A percentile compares a stretch with the other conserved stretches of the same genome.
These are phyloP conservation scores for Schoenoplectus triqueter DNA, from an alignment of 202 grass and related monocot species.

Conservation along the genomic window DNA sequence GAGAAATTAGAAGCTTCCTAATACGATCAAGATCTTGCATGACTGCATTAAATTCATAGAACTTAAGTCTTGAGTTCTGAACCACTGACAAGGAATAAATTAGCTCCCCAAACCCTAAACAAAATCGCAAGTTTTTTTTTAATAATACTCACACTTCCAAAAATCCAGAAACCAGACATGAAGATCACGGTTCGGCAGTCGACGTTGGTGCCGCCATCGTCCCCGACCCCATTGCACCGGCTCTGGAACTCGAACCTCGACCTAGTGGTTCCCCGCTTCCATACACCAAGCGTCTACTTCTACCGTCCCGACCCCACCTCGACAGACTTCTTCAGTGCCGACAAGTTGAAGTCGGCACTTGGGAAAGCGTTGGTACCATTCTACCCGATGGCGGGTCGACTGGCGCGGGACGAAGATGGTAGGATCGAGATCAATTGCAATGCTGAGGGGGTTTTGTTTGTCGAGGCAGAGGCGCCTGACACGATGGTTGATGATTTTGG, in stretches of 20 bases:
- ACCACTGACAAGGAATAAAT: too few relatives aligned
- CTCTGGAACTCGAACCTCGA: constrained; percentile 91
- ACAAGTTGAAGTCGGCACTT: constrained; percentile 54
- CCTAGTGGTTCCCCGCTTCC: constrained; percentile 73
- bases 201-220: constrained; percentile 69
- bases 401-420: constrained; percentile 71
- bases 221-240: constrained; percentile 52
- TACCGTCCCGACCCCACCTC: constrained; percentile 45
- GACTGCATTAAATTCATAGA: too few relatives aligned
- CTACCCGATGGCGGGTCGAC: constrained; percentile 83
- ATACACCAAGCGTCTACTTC: constrained; percentile 92
- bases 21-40: too few relatives aligned
- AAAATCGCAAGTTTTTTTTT: background rate
- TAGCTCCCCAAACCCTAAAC: background rate
- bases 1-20: too few relatives aligned
- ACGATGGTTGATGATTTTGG: constrained; percentile 61
- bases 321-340: constrained; percentile 60
- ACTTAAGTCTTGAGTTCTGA: too few relatives aligned
- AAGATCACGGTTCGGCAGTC: constrained; percentile 52
- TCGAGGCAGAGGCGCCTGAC: constrained; percentile 65
- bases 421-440: constrained; percentile 86
- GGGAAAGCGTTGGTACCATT: constrained; percentile 67
- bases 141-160: background rate
- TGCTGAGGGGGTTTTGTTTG: constrained; percentile 78
- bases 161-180: constrained; percentile 38